These are phyloP conservation scores for Sporisorium graminicola DNA, from an alignment of 1,284 basidiomycete species.

Conservation along the genomic window DNA sequence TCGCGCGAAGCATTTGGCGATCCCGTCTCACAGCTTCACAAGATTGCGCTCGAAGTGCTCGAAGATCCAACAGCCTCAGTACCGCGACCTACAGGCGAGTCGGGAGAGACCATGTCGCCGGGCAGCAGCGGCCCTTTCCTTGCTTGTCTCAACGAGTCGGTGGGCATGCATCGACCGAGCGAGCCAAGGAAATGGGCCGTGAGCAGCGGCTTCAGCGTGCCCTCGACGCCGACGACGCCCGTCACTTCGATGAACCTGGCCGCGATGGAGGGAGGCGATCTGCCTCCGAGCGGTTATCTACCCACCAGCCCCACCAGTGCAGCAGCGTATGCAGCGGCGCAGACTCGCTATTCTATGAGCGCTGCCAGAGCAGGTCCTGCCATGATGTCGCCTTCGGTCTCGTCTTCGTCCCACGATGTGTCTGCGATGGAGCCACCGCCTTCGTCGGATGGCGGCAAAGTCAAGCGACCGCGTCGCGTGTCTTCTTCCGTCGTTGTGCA, in stretches of 20 bases:
- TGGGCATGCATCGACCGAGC: slow-evolving; percentile 61
- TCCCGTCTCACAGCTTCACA: slow-evolving; percentile 93
- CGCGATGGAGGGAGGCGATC: slow-evolving; percentile 27
- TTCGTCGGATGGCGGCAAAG: slow-evolving; percentile 66
- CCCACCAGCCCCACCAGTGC: slow-evolving; percentile 40
- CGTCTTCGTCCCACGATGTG: slow-evolving; percentile 34
- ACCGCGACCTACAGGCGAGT: slow-evolving; percentile 30
- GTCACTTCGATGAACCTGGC: slow-evolving; percentile 58
- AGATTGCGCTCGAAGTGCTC: slow-evolving; percentile 64
- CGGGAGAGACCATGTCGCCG: slow-evolving; percentile 43
- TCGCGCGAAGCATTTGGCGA: slow-evolving; percentile 87
- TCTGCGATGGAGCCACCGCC: slow-evolving; percentile 45
- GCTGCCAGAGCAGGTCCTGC: slow-evolving; percentile 18
- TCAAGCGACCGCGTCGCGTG: slow-evolving; percentile 61
- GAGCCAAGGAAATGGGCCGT: slow-evolving; percentile 56
- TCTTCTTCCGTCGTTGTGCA: slow-evolving; percentile 60
- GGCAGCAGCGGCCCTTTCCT: slow-evolving; percentile 62
- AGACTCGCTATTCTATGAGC: slow-evolving; percentile 51
- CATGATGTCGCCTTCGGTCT: slow-evolving; percentile 42
- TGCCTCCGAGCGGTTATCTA: slow-evolving; percentile 12
- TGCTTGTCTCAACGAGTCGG: slow-evolving; percentile 62
- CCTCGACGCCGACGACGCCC: slow-evolving; percentile 62
- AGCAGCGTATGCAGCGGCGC: slow-evolving; percentile 61
- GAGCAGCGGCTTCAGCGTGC: slow-evolving; percentile 44
- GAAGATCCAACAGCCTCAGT: slow-evolving; percentile 47